Percentiles rank a stretch among this genome's conserved stretches.
These are phyloP conservation scores for Russula compacta DNA, from an alignment of 768 basidiomycete genomes.

Conservation along the genomic window DNA sequence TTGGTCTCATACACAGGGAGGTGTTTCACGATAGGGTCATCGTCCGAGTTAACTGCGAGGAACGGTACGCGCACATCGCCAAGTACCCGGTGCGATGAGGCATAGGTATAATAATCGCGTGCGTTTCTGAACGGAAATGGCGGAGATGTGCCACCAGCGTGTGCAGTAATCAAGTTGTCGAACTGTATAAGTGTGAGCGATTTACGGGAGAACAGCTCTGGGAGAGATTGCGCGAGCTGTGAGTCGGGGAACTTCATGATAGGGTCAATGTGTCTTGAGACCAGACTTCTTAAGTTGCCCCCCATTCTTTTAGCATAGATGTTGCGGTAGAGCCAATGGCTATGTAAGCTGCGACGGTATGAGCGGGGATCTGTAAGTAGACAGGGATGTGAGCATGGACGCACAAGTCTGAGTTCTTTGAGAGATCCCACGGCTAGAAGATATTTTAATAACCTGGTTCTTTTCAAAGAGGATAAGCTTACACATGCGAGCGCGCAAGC, in stretches of 20 bases:
- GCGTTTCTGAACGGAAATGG: constrained; percentile 41
- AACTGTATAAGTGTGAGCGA: constrained; percentile 48
- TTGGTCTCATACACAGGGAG: constrained; percentile 49
- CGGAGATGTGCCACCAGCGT: constrained; percentile 52
- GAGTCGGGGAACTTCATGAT: constrained; percentile 46
- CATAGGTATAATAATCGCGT: constrained; percentile 41
- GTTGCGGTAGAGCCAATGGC: constrained; percentile 45
- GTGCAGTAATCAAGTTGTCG: constrained; percentile 54
- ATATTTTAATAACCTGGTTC: not conserved
- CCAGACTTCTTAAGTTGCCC: constrained; percentile 52
- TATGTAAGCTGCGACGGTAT: constrained; percentile 38
- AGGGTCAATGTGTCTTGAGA: constrained; percentile 41
- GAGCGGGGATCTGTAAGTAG: not conserved
- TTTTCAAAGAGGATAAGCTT: constrained; percentile 27
- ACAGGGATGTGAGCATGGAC: not conserved
- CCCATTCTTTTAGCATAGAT: constrained; percentile 78
- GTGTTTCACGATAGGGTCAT: constrained; percentile 70
- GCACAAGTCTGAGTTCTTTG: constrained; percentile 30
- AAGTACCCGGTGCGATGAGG: constrained; percentile 55
- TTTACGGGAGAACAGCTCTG: constrained; percentile 38
- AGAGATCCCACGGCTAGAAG: constrained; percentile 42
- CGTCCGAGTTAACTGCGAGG: constrained; percentile 68
- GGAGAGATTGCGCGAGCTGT: constrained; percentile 39
- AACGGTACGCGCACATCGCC: constrained; percentile 59
- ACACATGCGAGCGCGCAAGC: constrained; percentile 71